These are phyloP conservation scores for Orbilia quercus DNA, from an alignment of 2,329 filamentous ascomycete genomes.

Conservation along the genomic window DNA sequence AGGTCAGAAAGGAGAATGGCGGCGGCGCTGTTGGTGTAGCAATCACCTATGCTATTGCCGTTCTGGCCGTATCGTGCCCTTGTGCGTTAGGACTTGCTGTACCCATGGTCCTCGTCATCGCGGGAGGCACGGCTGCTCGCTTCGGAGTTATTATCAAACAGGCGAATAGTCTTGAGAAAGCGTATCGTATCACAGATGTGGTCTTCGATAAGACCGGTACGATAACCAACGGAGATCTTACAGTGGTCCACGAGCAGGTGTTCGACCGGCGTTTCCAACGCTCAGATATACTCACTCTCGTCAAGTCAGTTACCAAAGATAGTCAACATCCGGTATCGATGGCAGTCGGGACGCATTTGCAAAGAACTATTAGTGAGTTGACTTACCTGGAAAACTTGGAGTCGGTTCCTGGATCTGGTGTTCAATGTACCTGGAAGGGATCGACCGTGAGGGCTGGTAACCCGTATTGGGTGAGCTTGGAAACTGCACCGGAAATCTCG, in stretches of 20 bases:
- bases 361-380: slow-evolving; percentile 19
- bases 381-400: slow-evolving; percentile 59
- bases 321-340: slow-evolving; percentile 69
- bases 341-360: slow-evolving; percentile 66
- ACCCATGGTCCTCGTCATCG: slow-evolving; percentile 81
- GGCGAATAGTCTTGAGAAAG: slow-evolving; percentile 72
- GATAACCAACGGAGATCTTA: slow-evolving; percentile 71
- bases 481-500: slow-evolving; percentile 16
- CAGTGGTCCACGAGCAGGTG: slow-evolving; percentile 63
- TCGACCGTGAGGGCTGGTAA: slow-evolving; percentile 38
- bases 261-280: slow-evolving; percentile 58
- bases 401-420: slow-evolving; percentile 63
- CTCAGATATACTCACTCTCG: slow-evolving; percentile 63
- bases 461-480: slow-evolving; percentile 45
- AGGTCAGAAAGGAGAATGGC: slow-evolving; percentile 63
- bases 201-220: slow-evolving; percentile 87
- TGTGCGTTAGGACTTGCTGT: slow-evolving; percentile 81
- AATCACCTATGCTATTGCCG: slow-evolving; percentile 77
- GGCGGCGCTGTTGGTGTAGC: slow-evolving; percentile 70
- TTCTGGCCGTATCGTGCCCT: slow-evolving; percentile 80
- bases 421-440: slow-evolving; percentile 26
- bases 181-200: slow-evolving; percentile 72
- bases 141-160: slow-evolving; percentile 76
- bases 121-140: slow-evolving; percentile 73
- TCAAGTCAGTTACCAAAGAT: slow-evolving; percentile 61